A percentile compares a stretch with the other conserved stretches of the same genome.
Conservation (phyloP, 2,329 filamentous ascomycete species). For the Didymella pomorum region DNA sequence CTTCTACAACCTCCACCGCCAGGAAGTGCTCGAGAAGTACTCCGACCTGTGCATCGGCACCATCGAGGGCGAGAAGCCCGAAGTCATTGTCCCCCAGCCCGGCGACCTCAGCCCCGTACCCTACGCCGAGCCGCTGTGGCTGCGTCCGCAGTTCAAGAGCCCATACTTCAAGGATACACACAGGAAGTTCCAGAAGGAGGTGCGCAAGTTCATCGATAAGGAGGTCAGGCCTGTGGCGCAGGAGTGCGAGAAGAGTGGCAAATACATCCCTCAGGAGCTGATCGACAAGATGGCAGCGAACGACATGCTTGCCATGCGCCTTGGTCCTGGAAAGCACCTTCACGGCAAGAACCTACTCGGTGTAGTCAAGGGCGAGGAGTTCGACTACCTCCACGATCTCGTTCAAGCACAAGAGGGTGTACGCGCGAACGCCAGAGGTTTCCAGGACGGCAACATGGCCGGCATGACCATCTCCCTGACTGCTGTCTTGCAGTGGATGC, state of each 20-base stretch:
- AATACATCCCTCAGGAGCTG: conserved; percentile 72
- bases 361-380: conserved; percentile 78
- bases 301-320: conserved; percentile 79
- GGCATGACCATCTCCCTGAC: conserved; percentile 86
- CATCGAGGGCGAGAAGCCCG: conserved; percentile 75
- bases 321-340: conserved; percentile 83
- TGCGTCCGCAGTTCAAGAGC: conserved; percentile 76
- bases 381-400: conserved; percentile 87
- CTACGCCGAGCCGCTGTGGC: conserved; percentile 86
- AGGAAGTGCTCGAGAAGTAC: conserved; percentile 88
- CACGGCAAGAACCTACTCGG: conserved; percentile 73
- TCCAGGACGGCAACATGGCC: conserved; percentile 86
- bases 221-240: conserved; percentile 78
- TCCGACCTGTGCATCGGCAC: conserved; percentile 76
- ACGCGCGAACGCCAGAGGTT: conserved; percentile 76
- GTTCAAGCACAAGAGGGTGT: conserved; percentile 77
- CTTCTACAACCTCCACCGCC: conserved; percentile 92
- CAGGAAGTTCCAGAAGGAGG: conserved; percentile 69
- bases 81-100: conserved; percentile 72
- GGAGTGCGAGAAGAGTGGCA: conserved; percentile 77
- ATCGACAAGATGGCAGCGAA: conserved; percentile 80
- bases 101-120: conserved; percentile 80
- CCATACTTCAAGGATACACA: conserved; percentile 85
- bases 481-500: conserved; percentile 79
- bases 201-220: conserved; percentile 75